Evolutionary conservation across 2,329 filamentous ascomycete genomes (phyloP).

Genomic region (Rasamsonia emersonii): DNA sequence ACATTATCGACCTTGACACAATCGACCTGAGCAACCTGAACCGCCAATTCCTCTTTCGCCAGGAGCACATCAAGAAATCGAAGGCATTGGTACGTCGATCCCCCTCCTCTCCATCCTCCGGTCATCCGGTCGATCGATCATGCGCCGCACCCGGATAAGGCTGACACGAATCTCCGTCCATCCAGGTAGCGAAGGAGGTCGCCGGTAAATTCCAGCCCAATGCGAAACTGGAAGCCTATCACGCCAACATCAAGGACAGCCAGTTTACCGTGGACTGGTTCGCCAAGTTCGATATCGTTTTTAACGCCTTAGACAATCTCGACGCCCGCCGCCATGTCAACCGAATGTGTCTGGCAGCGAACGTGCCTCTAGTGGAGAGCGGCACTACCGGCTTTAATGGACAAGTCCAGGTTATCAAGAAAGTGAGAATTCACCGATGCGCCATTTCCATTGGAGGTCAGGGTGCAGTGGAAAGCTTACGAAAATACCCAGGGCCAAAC

Average conservation of each 20-base stretch:
- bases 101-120: conserved; percentile 2
- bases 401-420: conserved; percentile 93
- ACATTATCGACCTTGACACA: conserved; percentile 94
- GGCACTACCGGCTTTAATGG: conserved; percentile 97
- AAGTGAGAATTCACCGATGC: no score
- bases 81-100: conserved; percentile 72
- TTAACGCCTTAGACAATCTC: conserved; percentile 95
- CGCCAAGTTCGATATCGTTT: conserved; percentile 70
- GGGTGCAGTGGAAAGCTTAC: conserved; percentile 6
- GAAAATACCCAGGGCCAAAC: conserved; percentile 54
- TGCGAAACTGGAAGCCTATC: conserved; percentile 77
- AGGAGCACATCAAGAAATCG: conserved; percentile 95
- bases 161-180: conserved; percentile 12
- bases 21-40: conserved; percentile 98
- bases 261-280: conserved; percentile 89
- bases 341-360: conserved; percentile 87
- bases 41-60: conserved; percentile 90
- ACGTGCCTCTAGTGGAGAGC: conserved; percentile 87
- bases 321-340: conserved; percentile 93
- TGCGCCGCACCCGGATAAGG: conserved; percentile 2
- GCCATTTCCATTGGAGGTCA: neutral
- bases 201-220: conserved; percentile 84
- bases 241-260: conserved; percentile 88
- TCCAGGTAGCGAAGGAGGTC: conserved; percentile 81
- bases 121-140: no score